A percentile compares a stretch with the other conserved stretches of the same genome.
Evolutionary conservation across 1,139 yeast species (phyloP).

Genomic region (Debaryomycetaceae sp.): DNA sequence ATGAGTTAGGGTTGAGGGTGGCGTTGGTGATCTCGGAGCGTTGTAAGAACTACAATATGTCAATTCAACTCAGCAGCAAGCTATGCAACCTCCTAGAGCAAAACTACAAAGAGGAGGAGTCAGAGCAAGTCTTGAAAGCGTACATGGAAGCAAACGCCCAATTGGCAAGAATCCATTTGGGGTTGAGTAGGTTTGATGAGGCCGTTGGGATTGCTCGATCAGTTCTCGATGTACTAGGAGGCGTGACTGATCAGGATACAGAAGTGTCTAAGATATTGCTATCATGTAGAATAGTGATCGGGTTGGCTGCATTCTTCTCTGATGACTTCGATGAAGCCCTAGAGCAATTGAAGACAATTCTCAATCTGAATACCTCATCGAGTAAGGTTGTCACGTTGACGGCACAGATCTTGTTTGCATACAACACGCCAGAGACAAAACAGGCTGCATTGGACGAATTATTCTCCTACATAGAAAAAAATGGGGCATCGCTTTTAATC

Average conservation of each 20-base stretch:
- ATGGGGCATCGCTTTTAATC: conserved; percentile 64
- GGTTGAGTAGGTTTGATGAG: conserved; percentile 46
- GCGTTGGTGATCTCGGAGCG: conserved; percentile 67
- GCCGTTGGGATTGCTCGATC: conserved; percentile 64
- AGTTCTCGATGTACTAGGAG: conserved; percentile 49
- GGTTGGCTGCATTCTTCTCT: conserved; percentile 63
- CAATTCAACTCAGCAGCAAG: conserved; percentile 44
- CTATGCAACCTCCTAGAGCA: conserved; percentile 52
- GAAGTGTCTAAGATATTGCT: conserved; percentile 24
- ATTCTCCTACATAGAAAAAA: conserved; percentile 55
- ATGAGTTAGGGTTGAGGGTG: conserved; percentile 58
- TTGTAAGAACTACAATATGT: conserved; percentile 56
- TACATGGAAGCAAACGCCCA: conserved; percentile 65
- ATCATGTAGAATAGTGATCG: conserved; percentile 67
- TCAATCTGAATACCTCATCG: conserved; percentile 46
- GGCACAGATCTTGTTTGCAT: conserved; percentile 76
- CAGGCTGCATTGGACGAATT: conserved; percentile 79
- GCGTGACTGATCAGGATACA: conserved; percentile 26
- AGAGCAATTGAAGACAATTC: conserved; percentile 59
- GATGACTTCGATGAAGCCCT: conserved; percentile 63
- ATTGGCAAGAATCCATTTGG: conserved; percentile 67
- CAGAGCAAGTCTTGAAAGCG: conserved; percentile 40
- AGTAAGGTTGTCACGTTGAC: conserved; percentile 64
- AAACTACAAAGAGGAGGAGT: conserved; percentile 56
- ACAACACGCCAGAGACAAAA: conserved; percentile 66